Base-by-base conservation (phyloP, 1,284 basidiomycete genomes). In the Porogramme epimiltina region DNA sequence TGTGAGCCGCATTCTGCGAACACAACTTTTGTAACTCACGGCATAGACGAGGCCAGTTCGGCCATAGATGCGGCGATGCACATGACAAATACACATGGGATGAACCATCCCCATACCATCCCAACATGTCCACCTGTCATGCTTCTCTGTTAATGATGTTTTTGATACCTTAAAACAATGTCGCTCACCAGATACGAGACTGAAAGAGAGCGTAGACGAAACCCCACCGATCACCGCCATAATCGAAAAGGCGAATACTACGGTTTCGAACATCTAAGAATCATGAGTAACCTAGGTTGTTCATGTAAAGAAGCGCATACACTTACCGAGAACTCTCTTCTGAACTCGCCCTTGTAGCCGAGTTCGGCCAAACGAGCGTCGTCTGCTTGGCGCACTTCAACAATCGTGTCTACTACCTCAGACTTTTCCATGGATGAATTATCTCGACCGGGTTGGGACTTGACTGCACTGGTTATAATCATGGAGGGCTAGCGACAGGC, bases 101-200 rank as follows among this genome's bases (percentile, higher is more conserved):
- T 84, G 26, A 87, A 66, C 88, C 88, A 89, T 31, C 87, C 87
- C 72, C 84, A 89, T 2, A 88, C 79, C 75, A 89, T 82, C 13
- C 87, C 86, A 23, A 87, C 81, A 66, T 89, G 87, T 3, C 87
- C 86, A 46, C 86, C 86, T 79, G 51, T 9, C 10, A 13, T 13
- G 28, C 6, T 6, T 8, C 28, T 6, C 13, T 31, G 31, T 13
- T n/a, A 31, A 31, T 6, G 19, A 18, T 1, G 19, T 9, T 16
- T 4, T 11, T 23, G 2, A 8, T 13, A 31, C 13, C 28, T 8
- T 31, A 8, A 37, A 6, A 9, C 34, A 37, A n/a, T 13, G 13
- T 8, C 8, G 28, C 18, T n/a, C 48, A 80, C 83, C 84, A 55
- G 80, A 80, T 10, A 76, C 67, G 4, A 88, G 73, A 2, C 77